Conservation (phyloP, 495 filamentous ascomycete species). For the Evernia prunastri region DNA sequence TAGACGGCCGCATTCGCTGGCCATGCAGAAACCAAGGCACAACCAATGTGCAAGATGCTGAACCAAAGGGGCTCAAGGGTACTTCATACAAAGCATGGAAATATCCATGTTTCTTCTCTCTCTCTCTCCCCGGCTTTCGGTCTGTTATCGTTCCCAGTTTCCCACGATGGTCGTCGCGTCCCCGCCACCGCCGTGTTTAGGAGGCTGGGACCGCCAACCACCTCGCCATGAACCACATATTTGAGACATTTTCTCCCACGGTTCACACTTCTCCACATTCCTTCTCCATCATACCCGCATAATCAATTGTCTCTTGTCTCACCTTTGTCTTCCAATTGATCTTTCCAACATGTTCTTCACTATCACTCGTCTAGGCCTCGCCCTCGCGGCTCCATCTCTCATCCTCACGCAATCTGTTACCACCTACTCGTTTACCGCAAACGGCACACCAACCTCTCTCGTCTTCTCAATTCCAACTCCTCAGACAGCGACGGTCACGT, state of each 20-base stretch:
- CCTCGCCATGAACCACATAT: conserved; percentile 16
- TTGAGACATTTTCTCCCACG: conserved; percentile 6
- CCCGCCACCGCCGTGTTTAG: conserved; percentile 15
- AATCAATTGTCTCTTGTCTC: background rate
- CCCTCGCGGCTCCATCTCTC: conserved; percentile 13
- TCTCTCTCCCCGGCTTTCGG: background rate
- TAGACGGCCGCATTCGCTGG: conserved; percentile 1
- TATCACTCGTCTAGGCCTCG: conserved; percentile 20
- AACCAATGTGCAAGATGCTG: background rate
- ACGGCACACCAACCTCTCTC: conserved; percentile 10
- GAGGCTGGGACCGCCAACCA: conserved; percentile 20
- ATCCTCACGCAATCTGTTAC: conserved; percentile 20
- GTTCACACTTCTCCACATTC: conserved; percentile 10
- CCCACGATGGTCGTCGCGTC: background rate
- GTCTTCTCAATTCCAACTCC: conserved; percentile 19
- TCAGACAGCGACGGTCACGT: conserved; percentile 20
- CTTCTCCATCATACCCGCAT: conserved; percentile 10
- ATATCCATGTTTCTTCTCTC: background rate
- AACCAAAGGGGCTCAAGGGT: background rate
- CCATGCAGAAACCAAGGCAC: conserved; percentile 6
- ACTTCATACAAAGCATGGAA: background rate
- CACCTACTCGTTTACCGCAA: conserved; percentile 20
- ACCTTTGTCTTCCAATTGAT: background rate
- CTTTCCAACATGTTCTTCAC: conserved; percentile 24
- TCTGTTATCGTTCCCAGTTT: background rate